phyloP scores from a whole-genome alignment of 805 yeast species.

The Ogataea allantospora region DNA sequence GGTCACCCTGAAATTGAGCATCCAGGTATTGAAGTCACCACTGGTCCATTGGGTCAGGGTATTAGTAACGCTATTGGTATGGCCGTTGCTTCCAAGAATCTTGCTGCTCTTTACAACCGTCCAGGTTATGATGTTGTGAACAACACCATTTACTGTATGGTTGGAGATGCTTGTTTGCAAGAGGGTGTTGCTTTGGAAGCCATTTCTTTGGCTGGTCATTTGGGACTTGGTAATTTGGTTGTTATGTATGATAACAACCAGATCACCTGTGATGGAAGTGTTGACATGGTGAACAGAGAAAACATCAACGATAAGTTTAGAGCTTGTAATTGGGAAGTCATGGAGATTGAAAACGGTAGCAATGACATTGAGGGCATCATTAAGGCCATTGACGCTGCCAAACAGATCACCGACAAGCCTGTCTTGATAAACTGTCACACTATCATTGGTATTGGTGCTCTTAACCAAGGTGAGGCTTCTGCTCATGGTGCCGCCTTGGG shows the following conservation, averaged over 20 bases:
- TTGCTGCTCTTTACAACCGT: constrained; percentile 91
- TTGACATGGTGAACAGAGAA: constrained; percentile 88
- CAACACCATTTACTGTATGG: constrained; percentile 70
- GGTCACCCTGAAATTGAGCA: constrained; percentile 96
- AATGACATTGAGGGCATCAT: constrained; percentile 68
- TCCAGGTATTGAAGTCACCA: constrained; percentile 94
- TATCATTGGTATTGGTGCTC: constrained; percentile 91
- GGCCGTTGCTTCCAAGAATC: constrained; percentile 89
- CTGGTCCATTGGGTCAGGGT: constrained; percentile 99
- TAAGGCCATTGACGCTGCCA: constrained; percentile 74
- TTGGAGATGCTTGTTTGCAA: constrained; percentile 98
- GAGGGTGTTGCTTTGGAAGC: constrained; percentile 98
- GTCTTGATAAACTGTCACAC: constrained; percentile 85
- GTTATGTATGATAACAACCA: constrained; percentile 95
- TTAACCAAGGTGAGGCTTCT: constrained; percentile 76
- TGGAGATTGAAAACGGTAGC: constrained; percentile 77
- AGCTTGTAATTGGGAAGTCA: constrained; percentile 92
- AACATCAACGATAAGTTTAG: constrained; percentile 80
- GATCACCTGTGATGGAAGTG: constrained; percentile 94
- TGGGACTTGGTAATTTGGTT: constrained; percentile 86
- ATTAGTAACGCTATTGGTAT: constrained; percentile 92
- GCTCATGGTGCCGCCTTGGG: constrained; percentile 97
- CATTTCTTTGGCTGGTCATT: constrained; percentile 91
- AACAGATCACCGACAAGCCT: constrained; percentile 73
- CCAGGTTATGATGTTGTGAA: constrained; percentile 72